Evolutionary conservation across 1,139 yeast genomes (phyloP).

Genomic region (Yamadazyma conglobata): DNA sequence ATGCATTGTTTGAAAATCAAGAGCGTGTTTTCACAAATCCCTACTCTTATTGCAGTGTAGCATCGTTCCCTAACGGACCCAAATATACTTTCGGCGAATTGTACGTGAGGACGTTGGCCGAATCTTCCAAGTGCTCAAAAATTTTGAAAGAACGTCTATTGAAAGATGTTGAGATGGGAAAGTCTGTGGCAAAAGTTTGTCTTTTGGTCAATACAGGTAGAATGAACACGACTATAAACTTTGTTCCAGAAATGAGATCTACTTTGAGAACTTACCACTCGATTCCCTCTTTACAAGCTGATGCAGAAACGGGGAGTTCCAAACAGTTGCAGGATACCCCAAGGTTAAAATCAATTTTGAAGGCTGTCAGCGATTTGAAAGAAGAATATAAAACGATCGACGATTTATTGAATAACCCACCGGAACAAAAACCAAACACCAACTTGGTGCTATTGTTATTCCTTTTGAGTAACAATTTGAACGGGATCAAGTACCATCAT

Average conservation of each 20-base stretch:
- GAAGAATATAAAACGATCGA: slow-evolving; percentile 41
- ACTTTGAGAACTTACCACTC: slow-evolving; percentile 90
- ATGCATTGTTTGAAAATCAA: slow-evolving; percentile 59
- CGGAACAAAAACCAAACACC: slow-evolving; percentile 42
- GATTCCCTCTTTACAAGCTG: slow-evolving; percentile 82
- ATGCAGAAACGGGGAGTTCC: slow-evolving; percentile 47
- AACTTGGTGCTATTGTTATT: slow-evolving; percentile 72
- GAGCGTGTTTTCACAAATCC: slow-evolving; percentile 66
- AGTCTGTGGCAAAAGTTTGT: slow-evolving; percentile 78
- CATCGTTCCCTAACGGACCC: slow-evolving; percentile 38
- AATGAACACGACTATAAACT: slow-evolving; percentile 91
- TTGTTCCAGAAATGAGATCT: slow-evolving; percentile 95
- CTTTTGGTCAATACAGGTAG: slow-evolving; percentile 88
- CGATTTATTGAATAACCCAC: slow-evolving; percentile 39
- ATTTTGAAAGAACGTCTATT: slow-evolving; percentile 75
- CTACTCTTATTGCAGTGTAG: slow-evolving; percentile 34
- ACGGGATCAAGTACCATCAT: slow-evolving; percentile 38
- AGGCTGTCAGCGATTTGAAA: slow-evolving; percentile 63
- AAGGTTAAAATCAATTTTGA: slow-evolving; percentile 80
- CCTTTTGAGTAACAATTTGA: slow-evolving; percentile 63
- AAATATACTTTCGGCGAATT: slow-evolving; percentile 79
- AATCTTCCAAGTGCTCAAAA: slow-evolving; percentile 80
- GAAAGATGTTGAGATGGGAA: slow-evolving; percentile 58
- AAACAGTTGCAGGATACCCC: slow-evolving; percentile 95
- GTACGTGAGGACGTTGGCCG: slow-evolving; percentile 77